Conservation (phyloP, 495 filamentous ascomycete genomes). For the Penicillium soppii region DNA sequence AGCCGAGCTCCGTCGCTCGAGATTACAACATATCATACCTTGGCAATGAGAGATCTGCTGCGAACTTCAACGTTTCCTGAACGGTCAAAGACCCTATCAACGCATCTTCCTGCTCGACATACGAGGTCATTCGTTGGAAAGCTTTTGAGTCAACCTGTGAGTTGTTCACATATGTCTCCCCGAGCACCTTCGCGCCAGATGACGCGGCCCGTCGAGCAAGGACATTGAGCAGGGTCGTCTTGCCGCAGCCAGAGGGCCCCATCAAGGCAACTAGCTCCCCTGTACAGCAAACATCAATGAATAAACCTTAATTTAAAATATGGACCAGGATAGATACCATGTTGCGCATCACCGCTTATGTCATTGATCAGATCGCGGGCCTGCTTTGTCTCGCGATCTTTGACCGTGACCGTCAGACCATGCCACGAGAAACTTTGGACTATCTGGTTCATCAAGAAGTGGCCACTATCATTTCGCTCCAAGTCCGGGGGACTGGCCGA, state of each 20-base stretch:
- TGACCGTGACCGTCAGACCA: slow-evolving; percentile 63
- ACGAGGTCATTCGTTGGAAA: slow-evolving; percentile 56
- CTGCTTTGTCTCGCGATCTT: slow-evolving; percentile 63
- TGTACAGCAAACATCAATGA: slow-evolving; percentile 20
- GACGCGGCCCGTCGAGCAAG: slow-evolving; percentile 60
- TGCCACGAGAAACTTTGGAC: slow-evolving; percentile 59
- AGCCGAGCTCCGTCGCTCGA: neutral
- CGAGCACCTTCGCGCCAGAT: slow-evolving; percentile 46
- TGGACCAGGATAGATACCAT: slow-evolving; percentile 19
- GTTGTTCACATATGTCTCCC: slow-evolving; percentile 60
- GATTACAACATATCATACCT: slow-evolving; percentile 31
- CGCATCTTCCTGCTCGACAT: slow-evolving; percentile 85
- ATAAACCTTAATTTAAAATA: neutral
- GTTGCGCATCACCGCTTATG: slow-evolving; percentile 30
- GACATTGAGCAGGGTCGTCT: slow-evolving; percentile 75
- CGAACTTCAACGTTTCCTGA: slow-evolving; percentile 72
- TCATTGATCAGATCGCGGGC: slow-evolving; percentile 42
- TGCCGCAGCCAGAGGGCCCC: slow-evolving; percentile 75
- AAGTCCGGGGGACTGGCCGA: slow-evolving; percentile 19
- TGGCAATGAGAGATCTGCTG: slow-evolving; percentile 57
- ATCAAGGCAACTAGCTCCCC: slow-evolving; percentile 75
- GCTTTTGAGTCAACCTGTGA: slow-evolving; percentile 23
- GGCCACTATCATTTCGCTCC: slow-evolving; percentile 25
- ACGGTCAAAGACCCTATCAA: slow-evolving; percentile 77
- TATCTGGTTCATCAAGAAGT: slow-evolving; percentile 37